Percentiles rank a stretch among this genome's conserved stretches.
Conservation (phyloP, 1,284 basidiomycete species). For the Dichomitus squalens region DNA sequence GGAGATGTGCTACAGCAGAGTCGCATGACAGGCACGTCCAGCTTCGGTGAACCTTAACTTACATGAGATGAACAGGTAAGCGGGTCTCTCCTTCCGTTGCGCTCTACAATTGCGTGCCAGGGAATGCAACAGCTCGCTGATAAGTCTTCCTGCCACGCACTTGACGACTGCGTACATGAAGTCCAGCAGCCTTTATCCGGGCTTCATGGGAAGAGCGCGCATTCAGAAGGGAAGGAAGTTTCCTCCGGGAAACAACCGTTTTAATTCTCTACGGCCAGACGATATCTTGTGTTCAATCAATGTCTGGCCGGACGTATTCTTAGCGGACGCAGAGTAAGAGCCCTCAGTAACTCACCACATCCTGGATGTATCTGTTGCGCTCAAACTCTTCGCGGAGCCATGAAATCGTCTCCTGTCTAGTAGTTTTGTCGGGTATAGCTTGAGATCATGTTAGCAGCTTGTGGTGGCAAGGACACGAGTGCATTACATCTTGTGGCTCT, state of each 20-base stretch:
- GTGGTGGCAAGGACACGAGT: constrained; percentile 2
- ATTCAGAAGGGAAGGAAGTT: background rate
- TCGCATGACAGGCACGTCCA: background rate
- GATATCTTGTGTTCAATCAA: constrained; percentile 41
- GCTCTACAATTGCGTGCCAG: too few relatives aligned
- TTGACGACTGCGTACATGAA: too few relatives aligned
- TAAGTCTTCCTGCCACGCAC: too few relatives aligned
- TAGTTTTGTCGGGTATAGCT: constrained; percentile 64
- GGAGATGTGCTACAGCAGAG: background rate
- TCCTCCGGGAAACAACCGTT: constrained; percentile 42
- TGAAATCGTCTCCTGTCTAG: constrained; percentile 63
- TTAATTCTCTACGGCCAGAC: constrained; percentile 55
- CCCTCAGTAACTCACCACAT: constrained; percentile 47
- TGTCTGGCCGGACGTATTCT: constrained; percentile 22
- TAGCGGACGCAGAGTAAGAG: background rate
- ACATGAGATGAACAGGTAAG: too few relatives aligned
- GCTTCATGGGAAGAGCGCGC: too few relatives aligned
- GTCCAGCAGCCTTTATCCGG: too few relatives aligned
- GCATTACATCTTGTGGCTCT: constrained; percentile 65
- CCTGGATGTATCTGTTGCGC: constrained; percentile 55
- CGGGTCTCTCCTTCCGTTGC: too few relatives aligned
- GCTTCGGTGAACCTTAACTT: background rate
- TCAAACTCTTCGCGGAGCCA: constrained; percentile 79
- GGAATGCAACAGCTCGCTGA: too few relatives aligned
- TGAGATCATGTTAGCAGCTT: constrained; percentile 14